Evolutionary conservation across 495 filamentous ascomycete genomes (phyloP), one percentile per base, ranked within the genome.

Genomic region (Penicillium manginii): DNA sequence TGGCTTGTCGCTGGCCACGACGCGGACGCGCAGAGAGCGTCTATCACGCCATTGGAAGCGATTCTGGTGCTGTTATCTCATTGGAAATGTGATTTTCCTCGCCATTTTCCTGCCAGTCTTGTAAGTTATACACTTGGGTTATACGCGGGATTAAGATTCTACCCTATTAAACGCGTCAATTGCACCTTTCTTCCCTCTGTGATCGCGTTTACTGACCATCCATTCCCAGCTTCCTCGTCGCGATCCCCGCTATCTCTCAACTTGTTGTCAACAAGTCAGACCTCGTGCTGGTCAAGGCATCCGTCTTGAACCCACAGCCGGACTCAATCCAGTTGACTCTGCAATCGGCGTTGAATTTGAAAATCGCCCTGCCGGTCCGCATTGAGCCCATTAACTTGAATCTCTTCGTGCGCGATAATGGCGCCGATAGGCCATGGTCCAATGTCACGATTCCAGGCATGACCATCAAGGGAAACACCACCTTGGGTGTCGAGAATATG

Each of bases 191-290:
- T 43, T 18, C 40, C 19, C 35, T 37, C 14, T 11, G 0, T n/a
- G 15, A n/a, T 29, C 35, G 14, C 12, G 2, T 6, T 21, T 0
- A 26, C 53, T 60, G 42, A 60, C 37, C 37, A 31, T 21, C 45
- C n/a, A n/a, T n/a, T n/a, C n/a, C 50, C 21, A 80, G 78, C 58
- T 80, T 80, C 67, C 58, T 76, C 4, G 60, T 77, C 48, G 62
- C 70, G 40, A 73, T 80, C 19, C 78, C 78, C 3, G 75, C 74
- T 50, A 69, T 80, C 50, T 74, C 78, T 0, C 78, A 79, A 51
- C 57, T 71, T 26, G 69, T 80, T 39, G 70, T 79, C 23, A 63
- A 75, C 61, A 70, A 71, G 40, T 76, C 74, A 4, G 46, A 59
- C 14, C 70, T 80, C 15, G 66, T 78, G 1, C 68, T 80, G 11